A percentile compares a stretch with the other conserved stretches of the same genome.
phyloP scores from a whole-genome alignment of 139 green algal genomes.

The Mychonastes homosphaera region DNA sequence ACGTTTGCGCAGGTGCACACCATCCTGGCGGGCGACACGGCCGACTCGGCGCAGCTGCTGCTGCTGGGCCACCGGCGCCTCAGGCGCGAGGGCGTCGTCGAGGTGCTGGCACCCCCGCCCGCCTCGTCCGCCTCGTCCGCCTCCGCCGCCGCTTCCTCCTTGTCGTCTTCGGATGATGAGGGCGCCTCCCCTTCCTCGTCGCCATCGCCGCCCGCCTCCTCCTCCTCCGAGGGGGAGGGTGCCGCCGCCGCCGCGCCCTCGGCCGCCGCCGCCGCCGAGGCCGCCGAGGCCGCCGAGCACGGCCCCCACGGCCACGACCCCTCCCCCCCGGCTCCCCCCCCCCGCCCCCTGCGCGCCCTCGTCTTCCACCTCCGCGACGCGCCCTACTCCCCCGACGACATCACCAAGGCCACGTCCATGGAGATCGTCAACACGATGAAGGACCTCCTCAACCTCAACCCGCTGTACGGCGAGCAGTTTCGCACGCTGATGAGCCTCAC shows the following conservation, averaged over 20 bases:
- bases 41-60: slow-evolving; percentile 69
- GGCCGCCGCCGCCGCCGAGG: too few relatives aligned
- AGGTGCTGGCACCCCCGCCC: too few relatives aligned
- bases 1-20: slow-evolving; percentile 81
- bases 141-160: too few relatives aligned
- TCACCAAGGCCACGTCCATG: slow-evolving; percentile 86
- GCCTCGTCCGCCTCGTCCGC: too few relatives aligned
- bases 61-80: slow-evolving; percentile 82
- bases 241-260: too few relatives aligned
- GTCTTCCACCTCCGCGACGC: slow-evolving; percentile 80
- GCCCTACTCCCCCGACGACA: slow-evolving; percentile 64
- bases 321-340: slow-evolving; percentile 8
- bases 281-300: too few relatives aligned
- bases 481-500: slow-evolving; percentile 45
- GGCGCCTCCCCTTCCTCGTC: too few relatives aligned
- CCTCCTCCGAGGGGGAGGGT: too few relatives aligned
- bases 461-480: slow-evolving; percentile 93
- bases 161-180: too few relatives aligned
- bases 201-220: too few relatives aligned
- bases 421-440: slow-evolving; percentile 91
- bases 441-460: slow-evolving; percentile 86
- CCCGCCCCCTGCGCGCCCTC: slow-evolving; percentile 61
- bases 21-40: slow-evolving; percentile 42
- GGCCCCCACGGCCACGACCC: not conserved
- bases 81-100: slow-evolving; percentile 29